phyloP scores from a whole-genome alignment of 2,329 filamentous ascomycete genomes.

The Cryphonectria japonica region DNA sequence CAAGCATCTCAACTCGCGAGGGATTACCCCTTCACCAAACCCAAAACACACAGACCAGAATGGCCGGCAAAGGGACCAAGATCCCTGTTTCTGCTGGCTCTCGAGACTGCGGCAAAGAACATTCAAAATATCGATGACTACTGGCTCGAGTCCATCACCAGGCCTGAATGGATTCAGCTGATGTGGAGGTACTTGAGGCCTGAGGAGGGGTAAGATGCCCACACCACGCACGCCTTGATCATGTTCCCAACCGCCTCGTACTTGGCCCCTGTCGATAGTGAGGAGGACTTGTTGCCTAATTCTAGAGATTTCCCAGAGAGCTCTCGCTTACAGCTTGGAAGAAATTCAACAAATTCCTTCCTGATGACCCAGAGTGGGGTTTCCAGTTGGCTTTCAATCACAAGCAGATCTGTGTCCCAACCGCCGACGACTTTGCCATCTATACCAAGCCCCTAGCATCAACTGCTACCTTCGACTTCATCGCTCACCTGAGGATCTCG shows the following conservation, averaged over 20 bases:
- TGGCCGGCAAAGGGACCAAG: not conserved
- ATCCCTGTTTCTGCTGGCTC: not conserved
- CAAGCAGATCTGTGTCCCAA: conserved; percentile 5
- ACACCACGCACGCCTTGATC: not conserved
- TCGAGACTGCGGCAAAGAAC: conserved; percentile 6
- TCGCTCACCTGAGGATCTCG: conserved; percentile 21
- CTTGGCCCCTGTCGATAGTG: not conserved
- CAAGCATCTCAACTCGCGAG: not conserved
- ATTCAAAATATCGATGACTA: not conserved
- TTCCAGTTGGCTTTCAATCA: conserved; percentile 5
- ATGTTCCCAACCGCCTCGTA: not conserved
- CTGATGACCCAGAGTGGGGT: not conserved
- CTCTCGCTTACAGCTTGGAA: conserved; percentile 8
- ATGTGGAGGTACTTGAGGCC: conserved; percentile 4
- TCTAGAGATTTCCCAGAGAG: not conserved
- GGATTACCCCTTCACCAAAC: too few relatives aligned
- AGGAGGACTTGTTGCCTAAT: not conserved
- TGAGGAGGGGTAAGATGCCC: not conserved
- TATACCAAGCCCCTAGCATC: conserved; percentile 20
- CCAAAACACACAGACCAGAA: too few relatives aligned
- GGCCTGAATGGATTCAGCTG: not conserved
- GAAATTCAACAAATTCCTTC: conserved; percentile 9
- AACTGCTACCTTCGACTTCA: conserved; percentile 15
- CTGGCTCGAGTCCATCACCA: not conserved
- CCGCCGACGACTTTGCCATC: conserved; percentile 13